A percentile compares a stretch with the other conserved stretches of the same genome.
These are phyloP conservation scores for Lantana camara DNA, from an alignment of 257 asterid genomes.

Conservation along the genomic window DNA sequence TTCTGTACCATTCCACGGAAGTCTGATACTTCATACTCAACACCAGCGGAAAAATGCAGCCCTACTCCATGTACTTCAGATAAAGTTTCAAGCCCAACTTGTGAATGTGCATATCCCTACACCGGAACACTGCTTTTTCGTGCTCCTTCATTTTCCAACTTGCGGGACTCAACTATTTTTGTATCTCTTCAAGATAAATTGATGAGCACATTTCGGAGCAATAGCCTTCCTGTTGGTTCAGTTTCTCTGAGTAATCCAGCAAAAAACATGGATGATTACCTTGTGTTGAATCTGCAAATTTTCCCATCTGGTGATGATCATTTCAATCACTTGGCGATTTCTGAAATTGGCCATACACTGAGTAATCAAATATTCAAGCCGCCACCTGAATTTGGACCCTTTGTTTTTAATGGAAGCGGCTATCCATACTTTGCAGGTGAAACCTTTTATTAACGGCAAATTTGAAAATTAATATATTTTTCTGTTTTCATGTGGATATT, in stretches of 20 bases:
- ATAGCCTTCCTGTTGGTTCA: slow-evolving; percentile 65
- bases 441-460: background rate
- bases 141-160: slow-evolving; percentile 78
- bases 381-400: slow-evolving; percentile 62
- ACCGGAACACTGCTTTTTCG: slow-evolving; percentile 65
- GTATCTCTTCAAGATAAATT: slow-evolving; percentile 38
- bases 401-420: slow-evolving; percentile 42
- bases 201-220: slow-evolving; percentile 42
- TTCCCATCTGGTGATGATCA: slow-evolving; percentile 56
- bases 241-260: slow-evolving; percentile 68
- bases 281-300: slow-evolving; percentile 44
- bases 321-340: slow-evolving; percentile 66
- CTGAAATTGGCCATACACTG: slow-evolving; percentile 56
- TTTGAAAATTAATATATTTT: background rate
- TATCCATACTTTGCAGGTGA: slow-evolving; percentile 56
- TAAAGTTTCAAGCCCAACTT: slow-evolving; percentile 62
- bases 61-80: slow-evolving; percentile 45
- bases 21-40: slow-evolving; percentile 44
- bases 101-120: slow-evolving; percentile 79
- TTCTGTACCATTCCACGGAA: slow-evolving; percentile 48
- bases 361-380: slow-evolving; percentile 90
- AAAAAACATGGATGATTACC: slow-evolving; percentile 56
- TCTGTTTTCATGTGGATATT: background rate
- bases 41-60: slow-evolving; percentile 58
- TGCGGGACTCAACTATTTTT: slow-evolving; percentile 42